Conservation (phyloP, 2,329 filamentous ascomycete genomes). For the Hypoxylon sp. region DNA sequence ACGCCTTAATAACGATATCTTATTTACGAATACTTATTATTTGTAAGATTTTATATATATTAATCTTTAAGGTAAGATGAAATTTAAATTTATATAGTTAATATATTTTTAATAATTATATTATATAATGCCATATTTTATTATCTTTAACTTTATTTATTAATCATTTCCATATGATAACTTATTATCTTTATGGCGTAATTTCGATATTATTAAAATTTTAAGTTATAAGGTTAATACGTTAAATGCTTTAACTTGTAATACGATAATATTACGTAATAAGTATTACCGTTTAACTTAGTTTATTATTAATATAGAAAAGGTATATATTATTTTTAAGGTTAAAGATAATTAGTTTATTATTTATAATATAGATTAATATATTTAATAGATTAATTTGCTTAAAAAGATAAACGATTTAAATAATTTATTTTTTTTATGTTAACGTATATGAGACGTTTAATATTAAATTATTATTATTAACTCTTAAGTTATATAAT, state of each 20-base stretch:
- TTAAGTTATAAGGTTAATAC: not conserved
- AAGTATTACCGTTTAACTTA: no score
- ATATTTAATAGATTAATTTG: no score
- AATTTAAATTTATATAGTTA: not conserved
- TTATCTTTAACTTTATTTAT: not conserved
- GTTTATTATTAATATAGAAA: no score
- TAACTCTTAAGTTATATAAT: not conserved
- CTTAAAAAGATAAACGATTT: not conserved
- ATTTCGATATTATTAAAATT: not conserved
- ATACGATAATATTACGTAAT: no score
- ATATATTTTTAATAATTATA: not conserved
- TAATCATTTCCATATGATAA: not conserved
- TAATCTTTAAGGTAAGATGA: no score
- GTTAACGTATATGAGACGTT: not conserved
- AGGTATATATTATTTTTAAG: no score
- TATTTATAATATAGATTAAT: no score
- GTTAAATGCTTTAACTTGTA: no score
- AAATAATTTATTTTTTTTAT: not conserved
- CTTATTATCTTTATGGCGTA: not conserved
- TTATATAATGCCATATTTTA: not conserved
- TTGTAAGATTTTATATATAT: no score
- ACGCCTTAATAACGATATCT: no score
- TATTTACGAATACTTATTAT: no score
- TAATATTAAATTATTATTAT: not conserved
- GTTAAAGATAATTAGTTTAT: no score